Evolutionary conservation across 2,329 filamentous ascomycete genomes (phyloP), one percentile per base, ranked within the genome.

Genomic region (Fusarium pseudograminearum): DNA sequence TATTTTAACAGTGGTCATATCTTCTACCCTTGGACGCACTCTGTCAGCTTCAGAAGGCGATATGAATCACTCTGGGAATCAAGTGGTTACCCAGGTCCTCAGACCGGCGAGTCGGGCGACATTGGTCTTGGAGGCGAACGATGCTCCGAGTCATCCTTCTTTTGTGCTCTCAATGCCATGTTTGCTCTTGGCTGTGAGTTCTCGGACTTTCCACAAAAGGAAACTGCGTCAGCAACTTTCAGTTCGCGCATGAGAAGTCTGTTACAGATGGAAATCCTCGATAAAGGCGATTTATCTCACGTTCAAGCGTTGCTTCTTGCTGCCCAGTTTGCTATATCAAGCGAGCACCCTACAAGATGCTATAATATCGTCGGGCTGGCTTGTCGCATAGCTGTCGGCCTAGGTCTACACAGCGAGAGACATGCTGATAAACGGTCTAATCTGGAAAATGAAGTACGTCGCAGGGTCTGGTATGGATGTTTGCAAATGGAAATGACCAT

Each of bases 381-480:
- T 1, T 61, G 58, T 38, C 26, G 56, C 0, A 38, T 61, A 1
- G 58, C 58, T 0, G 38, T 61, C 0, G 58, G 58, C 0, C 10
- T 61, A 2, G 58, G 58, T 0, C 0, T 61, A 0, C 58, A 61
- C 0, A 61, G 36, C 0, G 58, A 61, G 0, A 52, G 6, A 0
- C 31, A 61, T 15, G 58, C 58, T 1, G 24, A 38, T 20, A 57
- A 28, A 22, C 7, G 58, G 22, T 38, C 58, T 9, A 16, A 51
- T 4, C 14, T 61, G 18, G 58, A 61, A 18, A 61, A 61, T 28
- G 44, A 61, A 45, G 45, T 61, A 0, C 58, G 58, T 1, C 56
- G 58, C 0, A 61, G 56, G 3, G 58, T 61, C 0, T 61, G 58
- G 58, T 61, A 61, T 20, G 58, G 58, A 2, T 61, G 58, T 2